These are phyloP conservation scores for Schwanniomyces vanrijiae DNA, from an alignment of 805 yeast genomes.

Conservation along the genomic window DNA sequence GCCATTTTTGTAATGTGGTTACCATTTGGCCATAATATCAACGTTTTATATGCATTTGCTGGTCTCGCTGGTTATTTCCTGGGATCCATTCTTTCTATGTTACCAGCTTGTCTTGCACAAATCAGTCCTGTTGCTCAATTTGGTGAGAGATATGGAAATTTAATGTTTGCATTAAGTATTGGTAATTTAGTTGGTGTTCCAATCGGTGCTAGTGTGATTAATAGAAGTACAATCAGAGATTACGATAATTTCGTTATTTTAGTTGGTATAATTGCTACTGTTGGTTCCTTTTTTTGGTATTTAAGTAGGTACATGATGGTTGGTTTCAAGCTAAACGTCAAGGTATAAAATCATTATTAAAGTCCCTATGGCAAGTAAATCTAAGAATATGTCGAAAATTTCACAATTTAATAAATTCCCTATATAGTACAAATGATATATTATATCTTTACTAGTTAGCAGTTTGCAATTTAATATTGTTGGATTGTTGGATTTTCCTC, in stretches of 20 bases:
- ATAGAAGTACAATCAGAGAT: slow-evolving; percentile 21
- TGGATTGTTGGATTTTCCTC: slow-evolving; percentile 11
- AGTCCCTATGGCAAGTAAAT: no score
- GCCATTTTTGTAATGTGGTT: slow-evolving; percentile 31
- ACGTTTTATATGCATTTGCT: slow-evolving; percentile 31
- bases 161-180: slow-evolving; percentile 28
- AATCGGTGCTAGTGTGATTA: slow-evolving; percentile 31
- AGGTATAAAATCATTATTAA: slow-evolving; percentile 14
- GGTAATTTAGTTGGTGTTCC: slow-evolving; percentile 37
- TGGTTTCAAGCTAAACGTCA: slow-evolving; percentile 20
- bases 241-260: slow-evolving; percentile 32
- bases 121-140: slow-evolving; percentile 47
- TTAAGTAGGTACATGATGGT: slow-evolving; percentile 20
- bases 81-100: slow-evolving; percentile 34
- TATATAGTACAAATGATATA: background rate
- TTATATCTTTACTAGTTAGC: background rate
- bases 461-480: background rate
- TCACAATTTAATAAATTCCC: no score
- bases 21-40: slow-evolving; percentile 27
- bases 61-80: slow-evolving; percentile 34
- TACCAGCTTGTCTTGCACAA: slow-evolving; percentile 57
- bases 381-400: no score
- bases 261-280: slow-evolving; percentile 26
- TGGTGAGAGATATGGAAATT: slow-evolving; percentile 36
- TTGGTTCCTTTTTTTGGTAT: slow-evolving; percentile 29